phyloP scores from a whole-genome alignment of 2,329 filamentous ascomycete species.

The Apiospora aurea region DNA sequence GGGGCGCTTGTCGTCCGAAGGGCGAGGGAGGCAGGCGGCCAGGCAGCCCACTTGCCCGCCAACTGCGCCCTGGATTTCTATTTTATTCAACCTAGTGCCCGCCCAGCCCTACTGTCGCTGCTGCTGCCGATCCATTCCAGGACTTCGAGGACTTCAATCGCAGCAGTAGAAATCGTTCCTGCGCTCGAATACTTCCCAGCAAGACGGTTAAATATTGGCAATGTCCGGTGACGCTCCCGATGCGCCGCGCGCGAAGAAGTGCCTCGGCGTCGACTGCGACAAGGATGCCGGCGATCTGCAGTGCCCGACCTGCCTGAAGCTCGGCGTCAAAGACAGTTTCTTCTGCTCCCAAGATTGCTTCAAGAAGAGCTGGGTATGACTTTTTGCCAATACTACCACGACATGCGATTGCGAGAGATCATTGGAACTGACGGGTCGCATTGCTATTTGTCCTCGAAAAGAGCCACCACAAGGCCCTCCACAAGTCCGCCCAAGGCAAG shows the following conservation, averaged over 20 bases:
- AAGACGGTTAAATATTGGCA: not conserved
- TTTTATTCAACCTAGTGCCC: conserved; percentile 5
- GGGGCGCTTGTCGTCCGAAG: not conserved
- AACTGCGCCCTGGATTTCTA: conserved; percentile 10
- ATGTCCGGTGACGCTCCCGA: not conserved
- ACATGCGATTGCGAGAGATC: not conserved
- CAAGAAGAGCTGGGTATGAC: conserved; percentile 71
- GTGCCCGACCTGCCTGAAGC: conserved; percentile 77
- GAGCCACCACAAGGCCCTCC: conserved; percentile 69
- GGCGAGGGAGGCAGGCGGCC: not conserved
- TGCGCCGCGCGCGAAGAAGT: conserved; percentile 47
- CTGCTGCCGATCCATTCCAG: not conserved
- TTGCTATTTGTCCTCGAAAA: not conserved
- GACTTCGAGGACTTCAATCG: not conserved
- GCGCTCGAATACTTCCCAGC: not conserved
- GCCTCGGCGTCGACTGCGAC: conserved; percentile 69
- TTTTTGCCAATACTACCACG: not conserved
- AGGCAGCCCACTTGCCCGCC: not conserved
- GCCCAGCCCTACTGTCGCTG: not conserved
- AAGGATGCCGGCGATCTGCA: conserved; percentile 73
- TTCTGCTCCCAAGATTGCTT: conserved; percentile 85
- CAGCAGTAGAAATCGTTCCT: not conserved
- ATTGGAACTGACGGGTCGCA: conserved; percentile 5
- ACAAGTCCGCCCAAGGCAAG: conserved; percentile 55
- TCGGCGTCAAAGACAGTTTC: conserved; percentile 70